These are phyloP conservation scores for Endoconidiophora laricicola DNA, from an alignment of 2,329 filamentous ascomycete genomes.

Conservation along the genomic window DNA sequence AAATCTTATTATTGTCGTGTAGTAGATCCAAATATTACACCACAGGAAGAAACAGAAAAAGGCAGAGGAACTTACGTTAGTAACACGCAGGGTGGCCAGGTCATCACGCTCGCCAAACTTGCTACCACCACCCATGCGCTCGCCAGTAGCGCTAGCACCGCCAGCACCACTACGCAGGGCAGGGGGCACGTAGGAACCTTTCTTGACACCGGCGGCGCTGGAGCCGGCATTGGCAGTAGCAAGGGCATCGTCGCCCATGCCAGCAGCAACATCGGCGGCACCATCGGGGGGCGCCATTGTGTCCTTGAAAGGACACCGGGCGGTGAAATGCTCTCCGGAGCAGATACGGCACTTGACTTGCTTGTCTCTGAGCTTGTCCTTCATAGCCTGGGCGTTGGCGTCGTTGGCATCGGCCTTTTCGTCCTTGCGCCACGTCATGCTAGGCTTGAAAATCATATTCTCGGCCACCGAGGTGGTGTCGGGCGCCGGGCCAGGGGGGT, in stretches of 20 bases:
- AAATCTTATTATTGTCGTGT: not conserved
- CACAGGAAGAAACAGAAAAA: not conserved
- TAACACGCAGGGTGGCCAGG: slow-evolving; percentile 87
- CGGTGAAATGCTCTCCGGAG: slow-evolving; percentile 97
- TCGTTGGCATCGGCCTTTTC: slow-evolving; percentile 66
- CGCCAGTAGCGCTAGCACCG: slow-evolving; percentile 43
- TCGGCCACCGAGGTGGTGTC: slow-evolving; percentile 91
- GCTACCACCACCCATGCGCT: slow-evolving; percentile 59
- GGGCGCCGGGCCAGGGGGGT: slow-evolving; percentile 61
- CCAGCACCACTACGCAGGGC: slow-evolving; percentile 61
- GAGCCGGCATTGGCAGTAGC: slow-evolving; percentile 27
- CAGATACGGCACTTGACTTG: slow-evolving; percentile 99
- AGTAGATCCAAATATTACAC: not conserved
- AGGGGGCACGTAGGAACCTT: slow-evolving; percentile 82
- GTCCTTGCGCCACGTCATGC: slow-evolving; percentile 83
- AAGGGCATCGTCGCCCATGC: slow-evolving; percentile 32
- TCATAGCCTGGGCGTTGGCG: slow-evolving; percentile 55
- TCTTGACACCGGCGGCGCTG: slow-evolving; percentile 47
- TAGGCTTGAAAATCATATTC: slow-evolving; percentile 94
- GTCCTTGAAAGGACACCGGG: slow-evolving; percentile 98
- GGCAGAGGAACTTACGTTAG: slow-evolving; percentile 55
- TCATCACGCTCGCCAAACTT: slow-evolving; percentile 92
- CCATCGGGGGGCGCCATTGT: slow-evolving; percentile 84
- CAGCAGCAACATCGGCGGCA: slow-evolving; percentile 37
- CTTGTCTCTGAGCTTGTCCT: slow-evolving; percentile 87